Evolutionary conservation across 805 yeast genomes (phyloP).

Genomic region (Hanseniaspora jakobsenii): DNA sequence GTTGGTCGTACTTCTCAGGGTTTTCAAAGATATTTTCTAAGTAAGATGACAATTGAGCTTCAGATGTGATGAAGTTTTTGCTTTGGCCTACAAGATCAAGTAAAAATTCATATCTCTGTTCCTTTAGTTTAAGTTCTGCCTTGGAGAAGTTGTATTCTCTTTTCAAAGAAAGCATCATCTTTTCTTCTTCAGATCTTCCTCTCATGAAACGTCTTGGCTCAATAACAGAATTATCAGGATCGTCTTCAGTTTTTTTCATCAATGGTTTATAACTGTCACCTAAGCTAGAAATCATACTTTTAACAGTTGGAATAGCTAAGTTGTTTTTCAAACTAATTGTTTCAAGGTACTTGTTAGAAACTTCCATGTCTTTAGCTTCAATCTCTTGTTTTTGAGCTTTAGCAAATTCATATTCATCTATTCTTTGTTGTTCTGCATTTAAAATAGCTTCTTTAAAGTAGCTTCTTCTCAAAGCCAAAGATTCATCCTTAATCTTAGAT

Average conservation of each 20-base stretch:
- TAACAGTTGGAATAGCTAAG: constrained; percentile 9
- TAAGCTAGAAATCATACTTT: constrained; percentile 1
- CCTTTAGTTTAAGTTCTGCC: constrained; percentile 40
- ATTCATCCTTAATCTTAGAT: neutral
- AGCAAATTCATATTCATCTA: constrained; percentile 31
- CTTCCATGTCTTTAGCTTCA: constrained; percentile 25
- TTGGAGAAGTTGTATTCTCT: constrained; percentile 55
- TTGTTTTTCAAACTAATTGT: constrained; percentile 30
- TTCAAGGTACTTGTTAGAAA: constrained; percentile 34
- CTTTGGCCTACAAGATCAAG: constrained; percentile 64
- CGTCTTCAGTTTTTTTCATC: neutral
- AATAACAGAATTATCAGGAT: neutral
- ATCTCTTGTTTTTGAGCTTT: constrained; percentile 26
- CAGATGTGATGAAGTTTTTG: constrained; percentile 58
- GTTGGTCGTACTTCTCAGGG: neutral
- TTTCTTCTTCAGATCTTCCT: constrained; percentile 61
- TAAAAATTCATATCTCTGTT: constrained; percentile 42
- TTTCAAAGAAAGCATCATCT: constrained; percentile 42
- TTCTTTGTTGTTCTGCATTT: constrained; percentile 41
- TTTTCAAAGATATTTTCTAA: constrained; percentile 23
- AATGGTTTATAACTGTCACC: neutral
- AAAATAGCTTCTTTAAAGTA: constrained; percentile 54
- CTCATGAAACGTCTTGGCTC: constrained; percentile 44
- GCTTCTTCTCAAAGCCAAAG: constrained; percentile 49
- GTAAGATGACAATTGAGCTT: constrained; percentile 39